These are phyloP conservation scores for Vicia sativa DNA, from an alignment of 306 rosid species.

Conservation along the genomic window DNA sequence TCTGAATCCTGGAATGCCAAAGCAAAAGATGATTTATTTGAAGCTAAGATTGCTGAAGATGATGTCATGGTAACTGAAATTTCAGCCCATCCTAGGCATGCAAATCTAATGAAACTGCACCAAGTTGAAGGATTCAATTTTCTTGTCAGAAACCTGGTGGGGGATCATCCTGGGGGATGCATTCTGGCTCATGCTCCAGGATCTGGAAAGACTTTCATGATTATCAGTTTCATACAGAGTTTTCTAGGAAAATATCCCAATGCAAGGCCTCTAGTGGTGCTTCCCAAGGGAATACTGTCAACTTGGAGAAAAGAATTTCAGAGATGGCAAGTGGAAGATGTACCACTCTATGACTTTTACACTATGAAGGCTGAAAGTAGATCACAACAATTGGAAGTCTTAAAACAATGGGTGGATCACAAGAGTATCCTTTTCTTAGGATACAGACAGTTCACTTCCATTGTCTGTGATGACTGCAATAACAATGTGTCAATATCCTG, in stretches of 20 bases:
- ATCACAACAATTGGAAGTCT: constrained; percentile 65
- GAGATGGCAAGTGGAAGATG: constrained; percentile 90
- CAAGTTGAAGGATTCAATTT: constrained; percentile 93
- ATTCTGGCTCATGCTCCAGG: constrained; percentile 98
- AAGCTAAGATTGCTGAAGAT: constrained; percentile 58
- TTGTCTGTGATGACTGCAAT: constrained; percentile 63
- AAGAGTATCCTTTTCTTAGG: constrained; percentile 89
- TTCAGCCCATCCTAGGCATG: constrained; percentile 82
- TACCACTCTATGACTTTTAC: constrained; percentile 78
- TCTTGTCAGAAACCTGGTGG: constrained; percentile 77
- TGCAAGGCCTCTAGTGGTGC: constrained; percentile 89
- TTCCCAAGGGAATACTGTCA: constrained; percentile 88
- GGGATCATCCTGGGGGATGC: constrained; percentile 90
- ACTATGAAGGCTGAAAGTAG: constrained; percentile 73
- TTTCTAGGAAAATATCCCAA: constrained; percentile 83
- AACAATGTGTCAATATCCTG: constrained; percentile 47
- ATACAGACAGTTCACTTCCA: constrained; percentile 81
- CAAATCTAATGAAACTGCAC: constrained; percentile 86
- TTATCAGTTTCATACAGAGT: constrained; percentile 95
- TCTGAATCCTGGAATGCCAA: constrained; percentile 60
- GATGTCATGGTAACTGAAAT: constrained; percentile 54
- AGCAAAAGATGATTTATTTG: constrained; percentile 50
- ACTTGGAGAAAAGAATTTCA: constrained; percentile 91
- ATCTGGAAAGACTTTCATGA: constrained; percentile 96
- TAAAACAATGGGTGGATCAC: constrained; percentile 68